These are phyloP conservation scores for Oryza australiensis DNA, from an alignment of 176 grass and related monocot genomes.

Conservation along the genomic window DNA sequence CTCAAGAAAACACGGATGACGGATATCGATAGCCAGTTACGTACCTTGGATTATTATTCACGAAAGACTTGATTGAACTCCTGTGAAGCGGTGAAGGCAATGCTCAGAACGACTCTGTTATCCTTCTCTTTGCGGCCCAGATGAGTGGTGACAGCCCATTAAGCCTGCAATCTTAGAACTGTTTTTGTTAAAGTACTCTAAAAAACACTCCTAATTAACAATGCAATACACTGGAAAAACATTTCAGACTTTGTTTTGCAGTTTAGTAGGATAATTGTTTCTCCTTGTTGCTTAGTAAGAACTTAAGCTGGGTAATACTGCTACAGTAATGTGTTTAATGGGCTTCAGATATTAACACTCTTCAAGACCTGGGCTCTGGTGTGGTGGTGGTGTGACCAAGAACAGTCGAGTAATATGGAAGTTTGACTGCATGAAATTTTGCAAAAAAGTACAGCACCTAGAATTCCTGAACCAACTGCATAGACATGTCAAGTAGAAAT, in stretches of 20 bases:
- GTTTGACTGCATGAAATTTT: conserved; percentile 53
- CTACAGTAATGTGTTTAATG: conserved; percentile 16
- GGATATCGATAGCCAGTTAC: not conserved
- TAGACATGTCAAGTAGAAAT: not conserved
- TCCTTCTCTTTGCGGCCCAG: not conserved
- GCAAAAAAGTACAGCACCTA: conserved; percentile 43
- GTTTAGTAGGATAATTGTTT: not conserved
- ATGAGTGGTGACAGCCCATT: not conserved
- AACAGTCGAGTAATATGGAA: conserved; percentile 30
- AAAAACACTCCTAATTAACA: not conserved
- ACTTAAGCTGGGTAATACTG: not conserved
- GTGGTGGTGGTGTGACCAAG: conserved; percentile 33
- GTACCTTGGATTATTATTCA: not conserved
- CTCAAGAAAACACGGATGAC: not conserved
- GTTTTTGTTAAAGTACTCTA: not conserved
- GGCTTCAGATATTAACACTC: conserved; percentile 4
- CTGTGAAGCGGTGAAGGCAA: conserved; percentile 1
- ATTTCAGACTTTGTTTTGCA: not conserved
- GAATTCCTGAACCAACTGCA: conserved; percentile 11
- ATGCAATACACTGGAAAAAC: not conserved
- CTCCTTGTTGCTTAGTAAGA: not conserved
- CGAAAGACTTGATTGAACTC: not conserved
- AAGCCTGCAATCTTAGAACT: not conserved
- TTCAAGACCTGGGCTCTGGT: conserved; percentile 22
- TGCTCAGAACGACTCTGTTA: not conserved